These are phyloP conservation scores for Colletotrichum salicis DNA, from an alignment of 2,329 filamentous ascomycete genomes.

Conservation along the genomic window DNA sequence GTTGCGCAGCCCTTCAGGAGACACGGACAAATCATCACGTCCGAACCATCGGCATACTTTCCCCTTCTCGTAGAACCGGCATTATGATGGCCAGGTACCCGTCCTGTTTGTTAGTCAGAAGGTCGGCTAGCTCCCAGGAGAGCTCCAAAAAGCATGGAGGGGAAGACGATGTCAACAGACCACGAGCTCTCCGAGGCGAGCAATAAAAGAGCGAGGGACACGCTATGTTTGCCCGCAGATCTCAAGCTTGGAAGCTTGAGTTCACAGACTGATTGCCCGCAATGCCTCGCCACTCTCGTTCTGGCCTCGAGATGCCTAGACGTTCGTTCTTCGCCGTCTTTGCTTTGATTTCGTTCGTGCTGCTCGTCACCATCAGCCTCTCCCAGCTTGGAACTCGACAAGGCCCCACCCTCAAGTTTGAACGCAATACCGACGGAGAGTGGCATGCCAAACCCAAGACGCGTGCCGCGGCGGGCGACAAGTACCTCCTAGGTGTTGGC, in stretches of 20 bases:
- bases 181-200: neutral
- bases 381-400: conserved; percentile 9
- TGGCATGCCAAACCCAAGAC: conserved; percentile 25
- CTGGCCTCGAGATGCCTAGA: conserved; percentile 21
- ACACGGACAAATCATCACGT: conserved; percentile 17
- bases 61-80: conserved; percentile 15
- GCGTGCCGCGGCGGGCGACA: conserved; percentile 45
- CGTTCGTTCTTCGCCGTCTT: conserved; percentile 32
- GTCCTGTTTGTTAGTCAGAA: neutral
- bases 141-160: neutral
- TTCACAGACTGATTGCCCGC: neutral
- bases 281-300: conserved; percentile 27
- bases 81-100: conserved; percentile 21
- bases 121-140: conserved; percentile 1
- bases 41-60: conserved; percentile 16
- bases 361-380: conserved; percentile 26
- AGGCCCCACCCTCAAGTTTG: conserved; percentile 10
- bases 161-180: neutral
- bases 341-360: conserved; percentile 26
- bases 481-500: conserved; percentile 65
- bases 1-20: conserved; percentile 5
- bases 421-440: conserved; percentile 19
- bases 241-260: neutral
- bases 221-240: neutral
- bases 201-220: conserved; percentile 1